These are phyloP conservation scores for Akanthomyces muscarius DNA, from an alignment of 2,329 filamentous ascomycete genomes.

Conservation along the genomic window DNA sequence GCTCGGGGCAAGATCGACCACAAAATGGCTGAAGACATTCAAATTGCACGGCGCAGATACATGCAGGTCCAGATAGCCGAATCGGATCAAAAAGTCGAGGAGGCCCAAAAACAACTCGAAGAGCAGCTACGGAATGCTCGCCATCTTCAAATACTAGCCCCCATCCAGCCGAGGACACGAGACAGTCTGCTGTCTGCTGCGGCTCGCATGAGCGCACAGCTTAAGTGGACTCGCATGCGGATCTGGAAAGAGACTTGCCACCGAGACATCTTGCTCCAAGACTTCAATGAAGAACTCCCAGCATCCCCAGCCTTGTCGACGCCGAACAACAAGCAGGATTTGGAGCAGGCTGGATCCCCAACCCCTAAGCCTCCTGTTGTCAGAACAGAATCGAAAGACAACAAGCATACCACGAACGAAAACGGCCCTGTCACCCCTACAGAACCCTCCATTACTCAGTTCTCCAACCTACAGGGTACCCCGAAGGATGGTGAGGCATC, in stretches of 20 bases:
- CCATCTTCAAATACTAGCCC: constrained; percentile 82
- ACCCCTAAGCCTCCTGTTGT: constrained; percentile 23
- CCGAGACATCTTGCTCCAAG: constrained; percentile 78
- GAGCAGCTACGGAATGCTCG: constrained; percentile 81
- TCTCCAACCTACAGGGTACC: constrained; percentile 17
- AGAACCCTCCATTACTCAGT: constrained; percentile 22
- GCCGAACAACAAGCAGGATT: constrained; percentile 27
- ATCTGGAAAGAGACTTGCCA: constrained; percentile 92
- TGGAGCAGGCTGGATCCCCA: constrained; percentile 26
- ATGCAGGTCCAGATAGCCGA: constrained; percentile 82
- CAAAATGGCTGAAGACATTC: constrained; percentile 82
- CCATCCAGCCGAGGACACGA: constrained; percentile 84
- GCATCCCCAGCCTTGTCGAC: constrained; percentile 21
- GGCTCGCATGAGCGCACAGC: constrained; percentile 75
- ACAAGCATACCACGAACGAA: constrained; percentile 25
- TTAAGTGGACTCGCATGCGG: constrained; percentile 92
- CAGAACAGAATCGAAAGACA: constrained; percentile 28
- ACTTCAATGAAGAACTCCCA: constrained; percentile 71
- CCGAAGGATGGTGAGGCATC: background rate
- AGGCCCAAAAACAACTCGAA: constrained; percentile 74
- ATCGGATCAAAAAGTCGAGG: constrained; percentile 71
- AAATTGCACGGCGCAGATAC: constrained; percentile 73
- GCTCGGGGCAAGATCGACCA: constrained; percentile 70
- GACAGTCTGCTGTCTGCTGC: constrained; percentile 84
- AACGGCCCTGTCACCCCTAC: constrained; percentile 26